Evolutionary conservation across 129 eudicot species (phyloP), one percentile per base, ranked within the genome.

Genomic region (Helianthus tuberosus): DNA sequence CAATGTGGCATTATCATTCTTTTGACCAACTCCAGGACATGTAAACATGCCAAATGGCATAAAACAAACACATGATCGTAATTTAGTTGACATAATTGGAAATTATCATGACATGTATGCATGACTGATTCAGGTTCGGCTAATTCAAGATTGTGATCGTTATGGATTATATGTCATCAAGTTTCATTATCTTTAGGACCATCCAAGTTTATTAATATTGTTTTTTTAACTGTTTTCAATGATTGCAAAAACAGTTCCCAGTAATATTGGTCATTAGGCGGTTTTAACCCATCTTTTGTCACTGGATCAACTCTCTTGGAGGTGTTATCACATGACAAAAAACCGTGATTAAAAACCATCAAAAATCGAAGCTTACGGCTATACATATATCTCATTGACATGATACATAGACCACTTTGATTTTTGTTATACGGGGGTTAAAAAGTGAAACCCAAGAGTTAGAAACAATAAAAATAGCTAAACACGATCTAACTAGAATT

Each of bases 21-120:
- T 5, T 69, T 69, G 64, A 69, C 76, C 64, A 69, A 20, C 47
- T 60, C 71, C n/a, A 38, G 47, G 38, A 36, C 16, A 48, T 2
- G 52, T 53, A 64, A 63, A 52, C 73, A 43, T 52, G 77, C 54
- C 77, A 71, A 63, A 62, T 78, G 82, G 77, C 82, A 71, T 63
- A 54, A 41, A 52, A 71, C 77, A 27, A 55, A 44, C 36, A 54
- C 23, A 15, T 54, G 13, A 32, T 53, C 12, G 17, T 65, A 13
- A 55, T 59, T 68, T 43, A 39, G 29, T 20, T 38, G 12, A 20
- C 52, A 17, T 51, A 16, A 51, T n/a, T 68, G 12, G 11, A 50
- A 41, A 15, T 13, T 50, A 29, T 49, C 27, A n/a, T 17, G 36
- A n/a, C 15, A 51, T 10, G 46, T 12, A 60, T 10, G 46, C 23